Base-by-base conservation (phyloP, 768 basidiomycete genomes). In the Leucocoprinus birnbaumii region DNA sequence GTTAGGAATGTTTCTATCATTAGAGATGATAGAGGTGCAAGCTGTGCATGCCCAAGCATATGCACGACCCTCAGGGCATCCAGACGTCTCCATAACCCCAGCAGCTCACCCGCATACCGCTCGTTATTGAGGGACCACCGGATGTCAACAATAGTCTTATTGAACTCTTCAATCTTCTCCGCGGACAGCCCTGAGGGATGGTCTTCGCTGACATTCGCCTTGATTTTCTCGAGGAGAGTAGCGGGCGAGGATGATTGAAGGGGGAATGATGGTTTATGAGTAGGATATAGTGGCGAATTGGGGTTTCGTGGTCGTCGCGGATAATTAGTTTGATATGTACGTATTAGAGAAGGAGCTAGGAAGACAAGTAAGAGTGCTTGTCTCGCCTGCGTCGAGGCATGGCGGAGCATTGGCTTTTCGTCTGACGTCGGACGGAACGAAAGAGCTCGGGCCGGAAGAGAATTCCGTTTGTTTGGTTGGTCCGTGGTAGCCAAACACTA, bases 61-160 rank as follows among this genome's bases (percentile, higher is more conserved):
- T 72, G 72, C 9, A 81, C 61, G 44, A 82, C 71, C 40, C 75
- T 70, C 57, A 71, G 67, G 54, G 71, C 58, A 50, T 75, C 71
- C 22, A 86, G 69, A 35, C 66, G 61, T 22, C 59, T 41, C 83
- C 83, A 86, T 24, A 72, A 61, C 48, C 64, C 47, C 13, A 65
- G 52, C 13, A 71, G 56, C n/a, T 58, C 59, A 19, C 14, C 40
- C 8, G 70, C 47, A 59, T 84, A 71, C 1, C 66, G 64, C 24
- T 63, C 59, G 18, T 16, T 16, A 26, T 67, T 58, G 49, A 80
- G 61, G 16, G 76, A 74, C 13, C 63, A 59, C 37, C 66, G 70
- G 43, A 85, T 70, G 45, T 69, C 59, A 16, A 68, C 62, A 35
- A 82, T 66, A 34, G 62, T 68, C 44, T 63, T 65, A 48, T 72